Conservation (phyloP, 2,329 filamentous ascomycete species). For the Penicillium sp. region DNA sequence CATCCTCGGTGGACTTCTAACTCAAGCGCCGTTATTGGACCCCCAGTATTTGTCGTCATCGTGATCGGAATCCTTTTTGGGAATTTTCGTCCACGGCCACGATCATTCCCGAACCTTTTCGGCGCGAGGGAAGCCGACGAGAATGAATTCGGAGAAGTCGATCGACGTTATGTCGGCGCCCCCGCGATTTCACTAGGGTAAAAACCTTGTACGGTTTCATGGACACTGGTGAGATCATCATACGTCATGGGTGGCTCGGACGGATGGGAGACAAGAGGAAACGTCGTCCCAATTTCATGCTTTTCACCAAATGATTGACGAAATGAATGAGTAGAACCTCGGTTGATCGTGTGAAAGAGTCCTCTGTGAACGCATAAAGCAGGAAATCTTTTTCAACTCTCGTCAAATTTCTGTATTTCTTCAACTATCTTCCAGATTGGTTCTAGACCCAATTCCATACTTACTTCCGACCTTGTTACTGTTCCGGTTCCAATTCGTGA, state of each 20-base stretch:
- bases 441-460: too few species aligned
- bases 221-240: slow-evolving; percentile 20
- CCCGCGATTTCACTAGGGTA: slow-evolving; percentile 12
- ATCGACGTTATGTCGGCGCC: slow-evolving; percentile 4
- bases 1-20: slow-evolving; percentile 21
- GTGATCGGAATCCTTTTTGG: background rate
- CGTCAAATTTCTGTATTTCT: background rate
- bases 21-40: slow-evolving; percentile 26
- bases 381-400: background rate
- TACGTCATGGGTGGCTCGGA: slow-evolving; percentile 22
- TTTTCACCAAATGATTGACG: too few species aligned
- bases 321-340: too few species aligned
- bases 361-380: background rate
- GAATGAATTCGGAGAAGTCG: background rate
- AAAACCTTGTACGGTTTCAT: background rate
- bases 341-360: background rate
- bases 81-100: background rate
- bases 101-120: slow-evolving; percentile 10
- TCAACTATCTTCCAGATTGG: background rate
- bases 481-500: slow-evolving; percentile 23
- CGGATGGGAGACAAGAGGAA: too few species aligned
- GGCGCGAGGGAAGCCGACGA: slow-evolving; percentile 14
- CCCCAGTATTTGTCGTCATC: slow-evolving; percentile 14
- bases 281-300: too few species aligned
- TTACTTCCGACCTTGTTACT: background rate